phyloP scores from a whole-genome alignment of 305 asterid genomes.

The Rubia peregrina region DNA sequence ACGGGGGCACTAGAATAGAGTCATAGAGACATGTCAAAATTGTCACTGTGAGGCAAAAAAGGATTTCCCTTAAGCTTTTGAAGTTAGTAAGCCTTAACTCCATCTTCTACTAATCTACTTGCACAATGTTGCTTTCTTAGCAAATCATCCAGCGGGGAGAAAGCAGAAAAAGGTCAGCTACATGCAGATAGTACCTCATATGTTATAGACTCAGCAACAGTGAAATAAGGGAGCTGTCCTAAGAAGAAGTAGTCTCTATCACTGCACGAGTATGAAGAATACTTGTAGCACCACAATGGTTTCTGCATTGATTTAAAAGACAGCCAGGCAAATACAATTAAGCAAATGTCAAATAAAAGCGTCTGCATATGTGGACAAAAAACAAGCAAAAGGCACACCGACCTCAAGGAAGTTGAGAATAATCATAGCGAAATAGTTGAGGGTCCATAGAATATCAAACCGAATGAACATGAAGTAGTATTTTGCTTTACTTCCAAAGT shows the following conservation, averaged over 20 bases:
- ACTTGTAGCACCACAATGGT: constrained; percentile 89
- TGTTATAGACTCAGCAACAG: constrained; percentile 56
- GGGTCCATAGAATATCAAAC: constrained; percentile 84
- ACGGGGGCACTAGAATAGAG: background rate
- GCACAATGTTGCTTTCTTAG: background rate
- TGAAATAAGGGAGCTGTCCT: constrained; percentile 89
- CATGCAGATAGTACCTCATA: constrained; percentile 56
- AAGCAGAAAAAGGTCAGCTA: background rate
- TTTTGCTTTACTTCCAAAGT: constrained; percentile 58
- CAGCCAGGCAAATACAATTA: constrained; percentile 16
- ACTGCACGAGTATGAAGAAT: constrained; percentile 45
- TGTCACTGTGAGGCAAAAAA: background rate
- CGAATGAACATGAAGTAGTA: constrained; percentile 69
- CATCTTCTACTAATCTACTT: background rate
- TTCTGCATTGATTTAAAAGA: constrained; percentile 45
- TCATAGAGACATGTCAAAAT: background rate
- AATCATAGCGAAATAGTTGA: constrained; percentile 75
- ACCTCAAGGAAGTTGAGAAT: constrained; percentile 92
- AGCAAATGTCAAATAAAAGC: background rate
- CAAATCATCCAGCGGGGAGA: background rate
- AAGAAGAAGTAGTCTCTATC: constrained; percentile 72
- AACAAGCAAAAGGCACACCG: constrained; percentile 22
- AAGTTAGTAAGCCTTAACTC: background rate
- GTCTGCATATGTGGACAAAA: constrained; percentile 9
- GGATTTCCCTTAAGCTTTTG: background rate